Evolutionary conservation across 495 filamentous ascomycete species (phyloP), one percentile per base, ranked within the genome.

Genomic region (Xylaria sp.): DNA sequence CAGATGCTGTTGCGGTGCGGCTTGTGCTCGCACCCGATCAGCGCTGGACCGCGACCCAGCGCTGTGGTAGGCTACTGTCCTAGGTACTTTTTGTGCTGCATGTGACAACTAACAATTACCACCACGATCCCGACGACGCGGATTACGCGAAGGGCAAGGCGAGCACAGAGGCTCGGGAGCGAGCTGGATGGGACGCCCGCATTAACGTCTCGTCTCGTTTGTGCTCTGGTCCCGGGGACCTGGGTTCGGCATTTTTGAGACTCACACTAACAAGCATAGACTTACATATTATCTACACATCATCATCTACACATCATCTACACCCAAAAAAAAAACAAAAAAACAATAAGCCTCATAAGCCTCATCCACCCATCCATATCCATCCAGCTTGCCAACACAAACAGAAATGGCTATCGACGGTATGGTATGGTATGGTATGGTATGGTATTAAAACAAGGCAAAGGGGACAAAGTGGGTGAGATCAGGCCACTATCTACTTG

Each of bases 11-110:
- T 66, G 29, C 62, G 43, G 46, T 66, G 62, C 62, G 44, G 40
- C 62, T 66, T 52, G 31, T 35, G n/a, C 15, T 33, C 41, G 12
- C 19, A 29, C 40, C 53, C 17, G 29, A 61, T 46, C 52, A 33
- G 37, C 29, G 24, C 37, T 46, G 66, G 40, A 59, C 66, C 40
- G n/a, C n/a, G 63, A 67, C 64, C 64, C 66, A 59, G 66, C 66
- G 53, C 66, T 59, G 66, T 61, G 66, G 66, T 68, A 68, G 66
- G 66, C 66, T 68, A 58, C 43, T 41, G 35, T 17, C 31, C 66
- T 68, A 46, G 65, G 52, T 19, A 24, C 52, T 35, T 55, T 44
- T 68, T 31, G 53, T 9, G 53, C 24, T 68, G 66, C 66, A 68
- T 58, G 66, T 48, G 66, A 61, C 37, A 53, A 48, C 66, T 37